Base-by-base conservation (phyloP, 2,329 filamentous ascomycete genomes). In the Fusarium veterinarium region DNA sequence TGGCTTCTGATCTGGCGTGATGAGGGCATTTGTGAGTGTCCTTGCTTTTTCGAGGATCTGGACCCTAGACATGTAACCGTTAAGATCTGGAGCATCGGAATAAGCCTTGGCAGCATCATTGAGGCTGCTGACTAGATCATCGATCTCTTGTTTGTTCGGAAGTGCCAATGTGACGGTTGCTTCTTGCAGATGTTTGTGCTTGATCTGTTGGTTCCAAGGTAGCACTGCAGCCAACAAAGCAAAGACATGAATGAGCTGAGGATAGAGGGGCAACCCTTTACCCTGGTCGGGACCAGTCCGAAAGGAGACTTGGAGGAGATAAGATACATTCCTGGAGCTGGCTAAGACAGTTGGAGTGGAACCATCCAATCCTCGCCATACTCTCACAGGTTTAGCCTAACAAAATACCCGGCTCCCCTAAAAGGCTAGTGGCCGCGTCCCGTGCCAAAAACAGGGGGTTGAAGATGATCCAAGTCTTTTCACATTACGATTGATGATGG, bases 1-100 rank as follows among this genome's bases (percentile, higher is more conserved):
- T n/a, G 79, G 79, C 20, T 71, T 75, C 70, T 78, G 72, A 33
- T 81, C 78, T 2, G 78, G 73, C 3, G 76, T 66, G 40, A 76
- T 73, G 35, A 80, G 66, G 12, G 78, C 64, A 30, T 77, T 70
- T 11, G 73, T 75, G 23, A 81, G 64, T n/a, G 74, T 38, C 60
- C 75, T 79, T 8, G 75, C 75, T 51, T 75, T 77, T 14, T 71
- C 71, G 20, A 79, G 76, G n/a, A 80, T 71, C 41, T 77, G 72
- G 16, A 76, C 72, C 3, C 78, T 75, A 8, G 76, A 75, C 46
- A 78, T 72, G 59, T 78, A 73, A 23, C 75, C 75, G 6, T 67
- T 45, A 17, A 79, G 63, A 53, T 75, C 76, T 11, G 72, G 71
- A 7, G 73, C 60, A 60, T 77, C 71, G 16, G 73, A 72, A 41